Evolutionary conservation across 257 asterid genomes (phyloP).

Genomic region (Cordia subcordata): DNA sequence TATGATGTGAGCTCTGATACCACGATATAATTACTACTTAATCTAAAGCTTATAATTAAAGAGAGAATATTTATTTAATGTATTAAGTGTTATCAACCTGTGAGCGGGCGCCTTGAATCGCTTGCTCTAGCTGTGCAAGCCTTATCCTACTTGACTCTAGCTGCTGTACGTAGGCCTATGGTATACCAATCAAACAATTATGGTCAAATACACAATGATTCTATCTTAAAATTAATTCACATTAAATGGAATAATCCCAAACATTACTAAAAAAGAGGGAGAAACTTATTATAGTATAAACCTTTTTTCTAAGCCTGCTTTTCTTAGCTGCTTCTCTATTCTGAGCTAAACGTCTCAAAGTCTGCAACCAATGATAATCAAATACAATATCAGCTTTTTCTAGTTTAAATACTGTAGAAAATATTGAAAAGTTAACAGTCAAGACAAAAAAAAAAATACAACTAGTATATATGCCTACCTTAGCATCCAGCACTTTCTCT

Average conservation of each 20-base stretch:
- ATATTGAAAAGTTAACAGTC: too few relatives aligned
- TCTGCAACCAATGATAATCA: constrained; percentile 35
- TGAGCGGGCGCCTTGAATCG: constrained; percentile 82
- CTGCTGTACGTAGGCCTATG: constrained; percentile 98
- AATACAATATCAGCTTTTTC: too few relatives aligned
- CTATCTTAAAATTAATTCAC: too few relatives aligned
- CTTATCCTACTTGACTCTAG: constrained; percentile 87
- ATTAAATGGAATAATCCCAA: neutral
- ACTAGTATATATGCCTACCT: constrained; percentile 39
- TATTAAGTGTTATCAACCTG: constrained; percentile 47
- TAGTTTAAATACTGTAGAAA: too few relatives aligned
- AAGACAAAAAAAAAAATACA: too few relatives aligned
- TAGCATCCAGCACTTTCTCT: constrained; percentile 67
- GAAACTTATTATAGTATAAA: constrained; percentile 2
- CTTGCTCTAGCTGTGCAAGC: constrained; percentile 92
- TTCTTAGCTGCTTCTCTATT: constrained; percentile 98
- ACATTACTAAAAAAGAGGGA: neutral
- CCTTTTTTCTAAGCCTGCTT: constrained; percentile 96
- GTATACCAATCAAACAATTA: too few relatives aligned
- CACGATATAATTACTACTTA: too few relatives aligned
- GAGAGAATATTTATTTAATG: constrained; percentile 1
- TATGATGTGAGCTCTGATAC: too few relatives aligned
- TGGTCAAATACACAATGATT: too few relatives aligned
- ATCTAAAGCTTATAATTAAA: too few relatives aligned
- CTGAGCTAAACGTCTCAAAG: constrained; percentile 93